Base-by-base conservation (phyloP, 2,329 filamentous ascomycete species). In the Botrytis medusae region DNA sequence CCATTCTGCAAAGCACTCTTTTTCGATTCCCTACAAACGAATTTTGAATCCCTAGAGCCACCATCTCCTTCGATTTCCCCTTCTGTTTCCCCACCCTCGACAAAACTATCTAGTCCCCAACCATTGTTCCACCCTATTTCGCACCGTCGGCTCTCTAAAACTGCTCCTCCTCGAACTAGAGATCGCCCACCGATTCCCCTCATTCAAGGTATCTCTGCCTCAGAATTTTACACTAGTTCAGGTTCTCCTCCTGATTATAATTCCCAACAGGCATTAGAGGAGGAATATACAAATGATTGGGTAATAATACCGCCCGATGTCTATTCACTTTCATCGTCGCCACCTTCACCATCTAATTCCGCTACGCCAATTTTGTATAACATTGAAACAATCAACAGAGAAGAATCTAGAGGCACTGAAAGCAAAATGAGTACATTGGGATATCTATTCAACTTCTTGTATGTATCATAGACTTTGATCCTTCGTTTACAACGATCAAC, bases 391-490 rank as follows among this genome's bases (percentile, higher is more conserved):
- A 10, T 4, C 8, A 48, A 1, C 12, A 37, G 22, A 37, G 25
- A 1, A 37, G 48, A 6, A 57, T 20, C 16, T 3, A 16, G 25
- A 42, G 9, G 18, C 2, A 16, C 37, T 25, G 37, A n/a, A 40
- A 16, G 14, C 2, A 54, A 29, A 40, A 32, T 42, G 7, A 69
- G 34, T 22, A 57, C 65, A 25, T 20, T 69, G 7, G 37, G 48
- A 1, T 69, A 69, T 57, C 9, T 69, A 16, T 69, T 69, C 9
- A 69, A 10, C 29, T 57, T 69, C 9, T n/a, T 69, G 65, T 69
- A 69, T 25, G 65, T 42, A 6, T 32, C 8, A n/a, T 16, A 32
- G 7, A 25, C 14, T 34, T 20, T 4, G 2, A 14, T 8, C 32
- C 42, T 46, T 7, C 2, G 37, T 34, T 2, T 12, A n/a, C 8